Percentiles rank a stretch among this genome's conserved stretches.
Conservation (phyloP, 2,329 filamentous ascomycete species). For the Ceratocystis diversiconidia region DNA sequence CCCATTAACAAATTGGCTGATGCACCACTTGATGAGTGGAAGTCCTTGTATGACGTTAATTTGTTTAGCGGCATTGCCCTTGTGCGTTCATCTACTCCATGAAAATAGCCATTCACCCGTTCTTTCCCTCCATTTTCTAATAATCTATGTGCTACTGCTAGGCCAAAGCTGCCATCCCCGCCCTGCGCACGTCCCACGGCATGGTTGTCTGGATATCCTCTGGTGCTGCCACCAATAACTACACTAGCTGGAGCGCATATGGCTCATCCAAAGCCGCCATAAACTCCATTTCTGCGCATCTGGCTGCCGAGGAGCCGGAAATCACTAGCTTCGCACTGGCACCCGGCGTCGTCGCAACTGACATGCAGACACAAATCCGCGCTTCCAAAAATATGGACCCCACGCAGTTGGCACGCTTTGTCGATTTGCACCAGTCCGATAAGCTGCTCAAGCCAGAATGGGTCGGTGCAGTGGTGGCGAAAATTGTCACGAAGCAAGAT, state of each 20-base stretch:
- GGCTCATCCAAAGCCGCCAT: constrained; percentile 71
- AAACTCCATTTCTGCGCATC: constrained; percentile 61
- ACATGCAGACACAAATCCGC: constrained; percentile 76
- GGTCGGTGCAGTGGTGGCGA: constrained; percentile 75
- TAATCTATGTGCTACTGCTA: constrained; percentile 24
- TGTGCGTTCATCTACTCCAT: constrained; percentile 34
- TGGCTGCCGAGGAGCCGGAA: constrained; percentile 62
- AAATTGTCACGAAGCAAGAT: constrained; percentile 51
- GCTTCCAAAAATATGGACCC: constrained; percentile 41
- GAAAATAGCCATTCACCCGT: neutral
- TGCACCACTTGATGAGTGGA: constrained; percentile 59
- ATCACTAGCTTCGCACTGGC: constrained; percentile 59
- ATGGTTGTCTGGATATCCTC: constrained; percentile 67
- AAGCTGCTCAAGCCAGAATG: constrained; percentile 66
- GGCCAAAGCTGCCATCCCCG: constrained; percentile 56
- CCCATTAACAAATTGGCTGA: constrained; percentile 59
- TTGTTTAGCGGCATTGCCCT: constrained; percentile 71
- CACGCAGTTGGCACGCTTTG: constrained; percentile 52
- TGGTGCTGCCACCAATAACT: constrained; percentile 54
- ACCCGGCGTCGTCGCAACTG: constrained; percentile 74
- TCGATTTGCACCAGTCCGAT: constrained; percentile 53
- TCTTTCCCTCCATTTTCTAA: neutral
- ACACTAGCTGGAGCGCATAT: constrained; percentile 65
- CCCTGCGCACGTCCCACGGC: constrained; percentile 54
- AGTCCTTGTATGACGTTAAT: constrained; percentile 63